These are phyloP conservation scores for Xanthoceras sorbifolium DNA, from an alignment of 345 rosid species.

Conservation along the genomic window DNA sequence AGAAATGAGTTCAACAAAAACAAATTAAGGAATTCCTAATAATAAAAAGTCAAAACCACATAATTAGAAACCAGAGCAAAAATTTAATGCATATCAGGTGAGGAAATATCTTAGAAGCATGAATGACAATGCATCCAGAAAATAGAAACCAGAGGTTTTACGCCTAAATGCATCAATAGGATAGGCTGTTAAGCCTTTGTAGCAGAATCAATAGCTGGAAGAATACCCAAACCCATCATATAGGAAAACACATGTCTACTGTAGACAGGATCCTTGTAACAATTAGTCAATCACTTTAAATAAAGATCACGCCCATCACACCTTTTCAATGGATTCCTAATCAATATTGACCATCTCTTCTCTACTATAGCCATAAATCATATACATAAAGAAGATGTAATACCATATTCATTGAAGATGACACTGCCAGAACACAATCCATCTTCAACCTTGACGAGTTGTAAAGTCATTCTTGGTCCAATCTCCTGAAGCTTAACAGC, in stretches of 20 bases:
- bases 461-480: conserved; percentile 94
- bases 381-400: neutral
- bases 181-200: neutral
- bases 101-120: neutral
- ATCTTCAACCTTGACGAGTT: conserved; percentile 76
- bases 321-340: neutral
- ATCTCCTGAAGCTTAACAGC: conserved; percentile 92
- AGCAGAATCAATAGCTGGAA: neutral
- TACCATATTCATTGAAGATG: conserved; percentile 72
- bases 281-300: too few relatives aligned
- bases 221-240: neutral
- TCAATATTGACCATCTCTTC: neutral
- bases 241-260: neutral
- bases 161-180: neutral
- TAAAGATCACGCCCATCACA: neutral
- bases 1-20: neutral
- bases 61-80: neutral
- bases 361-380: neutral
- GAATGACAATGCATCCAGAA: neutral
- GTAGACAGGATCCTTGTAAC: too few relatives aligned
- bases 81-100: neutral
- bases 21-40: too few relatives aligned
- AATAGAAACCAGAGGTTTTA: too few relatives aligned
- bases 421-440: conserved; percentile 50
- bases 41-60: too few relatives aligned